These are phyloP conservation scores for Didymella arachidicola DNA, from an alignment of 2,329 filamentous ascomycete species.

Conservation along the genomic window DNA sequence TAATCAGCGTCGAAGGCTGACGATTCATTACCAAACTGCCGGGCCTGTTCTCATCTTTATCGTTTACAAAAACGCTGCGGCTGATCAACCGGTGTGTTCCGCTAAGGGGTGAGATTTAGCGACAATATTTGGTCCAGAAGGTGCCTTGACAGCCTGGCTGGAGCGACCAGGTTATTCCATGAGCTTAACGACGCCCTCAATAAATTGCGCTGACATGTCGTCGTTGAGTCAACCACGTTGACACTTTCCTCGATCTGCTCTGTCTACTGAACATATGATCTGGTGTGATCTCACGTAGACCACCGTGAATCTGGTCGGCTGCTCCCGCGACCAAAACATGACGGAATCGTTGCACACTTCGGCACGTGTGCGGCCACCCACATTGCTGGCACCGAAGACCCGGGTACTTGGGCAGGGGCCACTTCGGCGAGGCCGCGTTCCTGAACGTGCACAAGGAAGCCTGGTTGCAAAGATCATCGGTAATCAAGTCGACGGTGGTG, in stretches of 20 bases:
- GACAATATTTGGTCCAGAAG: constrained; percentile 18
- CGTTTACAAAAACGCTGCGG: constrained; percentile 30
- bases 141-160: constrained; percentile 4
- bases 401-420: constrained; percentile 37
- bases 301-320: constrained; percentile 31
- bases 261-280: constrained; percentile 1
- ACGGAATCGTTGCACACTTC: constrained; percentile 25
- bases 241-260: background rate
- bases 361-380: constrained; percentile 32
- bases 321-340: constrained; percentile 38
- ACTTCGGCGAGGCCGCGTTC: constrained; percentile 40
- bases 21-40: constrained; percentile 22
- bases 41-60: constrained; percentile 25
- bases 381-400: constrained; percentile 29
- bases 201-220: constrained; percentile 5
- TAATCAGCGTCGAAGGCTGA: constrained; percentile 5
- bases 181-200: constrained; percentile 5
- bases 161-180: constrained; percentile 19
- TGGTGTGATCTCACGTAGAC: background rate
- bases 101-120: constrained; percentile 20
- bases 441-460: constrained; percentile 33
- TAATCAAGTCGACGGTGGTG: constrained; percentile 12
- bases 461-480: constrained; percentile 32
- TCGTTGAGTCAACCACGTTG: background rate
- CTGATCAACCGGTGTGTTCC: constrained; percentile 23